Evolutionary conservation across 202 grass and related monocot species (phyloP).

Genomic region (Setaria italica): DNA sequence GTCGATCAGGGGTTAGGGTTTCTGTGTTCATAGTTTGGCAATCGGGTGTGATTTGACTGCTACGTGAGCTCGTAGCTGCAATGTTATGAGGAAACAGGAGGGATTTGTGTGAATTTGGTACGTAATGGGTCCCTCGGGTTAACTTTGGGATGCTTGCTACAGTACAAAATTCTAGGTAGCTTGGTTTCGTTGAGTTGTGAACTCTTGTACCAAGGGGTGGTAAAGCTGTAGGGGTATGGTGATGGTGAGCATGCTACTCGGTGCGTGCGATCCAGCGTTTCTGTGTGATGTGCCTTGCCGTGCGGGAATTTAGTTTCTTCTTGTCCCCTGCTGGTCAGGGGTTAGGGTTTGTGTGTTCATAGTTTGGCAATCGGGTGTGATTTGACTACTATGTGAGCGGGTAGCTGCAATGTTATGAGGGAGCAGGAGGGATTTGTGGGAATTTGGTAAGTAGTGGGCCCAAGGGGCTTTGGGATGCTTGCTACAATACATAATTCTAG

Average conservation of each 20-base stretch:
- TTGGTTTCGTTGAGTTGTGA: conserved; percentile 11
- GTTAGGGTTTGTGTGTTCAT: conserved; percentile 14
- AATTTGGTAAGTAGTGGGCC: background rate
- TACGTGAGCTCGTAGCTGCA: background rate
- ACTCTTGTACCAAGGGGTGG: background rate
- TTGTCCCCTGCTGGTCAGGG: background rate
- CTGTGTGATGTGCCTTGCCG: background rate
- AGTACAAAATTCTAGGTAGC: background rate
- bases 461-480: background rate
- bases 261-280: background rate
- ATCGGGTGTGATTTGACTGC: background rate
- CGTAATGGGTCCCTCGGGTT: background rate
- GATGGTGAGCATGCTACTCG: background rate
- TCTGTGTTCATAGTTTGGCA: conserved; percentile 2
- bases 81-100: background rate
- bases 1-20: background rate
- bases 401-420: background rate
- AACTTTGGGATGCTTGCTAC: background rate
- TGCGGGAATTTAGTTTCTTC: conserved; percentile 10
- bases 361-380: background rate
- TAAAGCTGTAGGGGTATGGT: background rate
- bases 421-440: conserved; percentile 7
- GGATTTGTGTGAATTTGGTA: conserved; percentile 8
- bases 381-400: background rate
- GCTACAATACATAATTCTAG: background rate